Conservation (phyloP, 768 basidiomycete species). For the Plicaturopsis crispa region DNA sequence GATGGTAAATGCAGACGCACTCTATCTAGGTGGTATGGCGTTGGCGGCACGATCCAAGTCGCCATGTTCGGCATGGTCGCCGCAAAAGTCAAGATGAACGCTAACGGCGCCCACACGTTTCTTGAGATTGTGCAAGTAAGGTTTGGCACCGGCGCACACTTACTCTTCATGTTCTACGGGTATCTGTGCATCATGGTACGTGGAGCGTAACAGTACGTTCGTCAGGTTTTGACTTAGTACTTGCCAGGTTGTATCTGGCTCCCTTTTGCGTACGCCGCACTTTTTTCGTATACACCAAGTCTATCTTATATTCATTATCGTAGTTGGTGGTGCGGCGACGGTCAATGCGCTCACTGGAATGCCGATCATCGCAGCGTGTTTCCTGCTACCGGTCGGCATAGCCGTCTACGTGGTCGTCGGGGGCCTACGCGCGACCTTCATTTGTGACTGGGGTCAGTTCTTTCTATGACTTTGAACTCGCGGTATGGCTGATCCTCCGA, state of each 20-base stretch:
- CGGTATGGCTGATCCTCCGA: too few relatives aligned
- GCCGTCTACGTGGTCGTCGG: constrained; percentile 34
- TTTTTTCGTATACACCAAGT: background rate
- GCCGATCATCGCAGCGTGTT: constrained; percentile 35
- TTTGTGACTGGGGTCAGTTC: constrained; percentile 37
- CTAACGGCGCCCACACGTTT: constrained; percentile 50
- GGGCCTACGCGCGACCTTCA: constrained; percentile 36
- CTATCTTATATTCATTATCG: background rate
- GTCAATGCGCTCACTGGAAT: constrained; percentile 39
- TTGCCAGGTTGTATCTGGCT: constrained; percentile 46
- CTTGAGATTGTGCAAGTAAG: constrained; percentile 47
- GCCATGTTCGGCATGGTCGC: constrained; percentile 46
- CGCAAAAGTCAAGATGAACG: constrained; percentile 52
- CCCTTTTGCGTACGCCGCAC: constrained; percentile 32
- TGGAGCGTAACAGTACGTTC: too few relatives aligned
- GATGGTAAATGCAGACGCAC: background rate
- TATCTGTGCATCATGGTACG: constrained; percentile 42
- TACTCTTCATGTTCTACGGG: constrained; percentile 45
- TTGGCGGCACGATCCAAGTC: constrained; percentile 46
- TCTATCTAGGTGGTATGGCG: constrained; percentile 37
- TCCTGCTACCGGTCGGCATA: constrained; percentile 37
- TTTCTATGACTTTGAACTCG: too few relatives aligned
- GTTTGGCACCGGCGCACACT: constrained; percentile 37
- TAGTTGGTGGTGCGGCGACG: constrained; percentile 38
- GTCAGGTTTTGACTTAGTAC: too few relatives aligned